These are phyloP conservation scores for Lactarius akahatsu DNA, from an alignment of 768 basidiomycete species.

Conservation along the genomic window DNA sequence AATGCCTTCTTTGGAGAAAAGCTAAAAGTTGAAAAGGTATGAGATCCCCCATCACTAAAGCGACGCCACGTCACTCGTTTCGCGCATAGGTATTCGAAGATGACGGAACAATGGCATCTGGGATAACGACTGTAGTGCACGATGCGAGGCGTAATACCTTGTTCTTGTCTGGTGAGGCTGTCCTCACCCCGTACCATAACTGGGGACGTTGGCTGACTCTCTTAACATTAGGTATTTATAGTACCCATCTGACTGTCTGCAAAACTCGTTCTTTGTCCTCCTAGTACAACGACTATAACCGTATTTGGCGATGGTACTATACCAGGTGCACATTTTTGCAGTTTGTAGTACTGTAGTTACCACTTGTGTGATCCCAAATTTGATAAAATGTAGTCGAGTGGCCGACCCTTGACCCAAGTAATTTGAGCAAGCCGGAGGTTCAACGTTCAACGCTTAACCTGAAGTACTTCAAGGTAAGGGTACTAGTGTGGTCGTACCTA, in stretches of 20 bases:
- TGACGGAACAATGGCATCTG: constrained; percentile 55
- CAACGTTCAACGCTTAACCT: not conserved
- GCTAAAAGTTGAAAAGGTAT: constrained; percentile 57
- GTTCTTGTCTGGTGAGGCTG: constrained; percentile 56
- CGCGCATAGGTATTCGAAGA: constrained; percentile 61
- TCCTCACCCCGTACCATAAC: not conserved
- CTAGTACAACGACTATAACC: not conserved
- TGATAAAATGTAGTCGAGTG: not conserved
- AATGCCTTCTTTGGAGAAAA: constrained; percentile 60
- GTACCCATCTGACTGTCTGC: constrained; percentile 17
- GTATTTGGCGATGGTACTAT: no score
- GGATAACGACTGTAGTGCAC: constrained; percentile 55
- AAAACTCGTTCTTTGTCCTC: not conserved
- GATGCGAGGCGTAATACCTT: constrained; percentile 50
- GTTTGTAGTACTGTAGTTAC: not conserved
- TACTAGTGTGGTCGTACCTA: no score
- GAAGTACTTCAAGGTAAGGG: not conserved
- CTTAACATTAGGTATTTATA: constrained; percentile 1
- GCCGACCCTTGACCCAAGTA: not conserved
- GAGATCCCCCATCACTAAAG: not conserved
- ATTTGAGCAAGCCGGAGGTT: not conserved
- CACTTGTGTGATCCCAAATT: not conserved
- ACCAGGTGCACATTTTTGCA: no score
- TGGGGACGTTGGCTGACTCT: not conserved
- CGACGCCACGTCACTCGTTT: constrained; percentile 21